Evolutionary conservation across 192 early-diverging fungal species (phyloP).

Genomic region (Coemansia sp.): DNA sequence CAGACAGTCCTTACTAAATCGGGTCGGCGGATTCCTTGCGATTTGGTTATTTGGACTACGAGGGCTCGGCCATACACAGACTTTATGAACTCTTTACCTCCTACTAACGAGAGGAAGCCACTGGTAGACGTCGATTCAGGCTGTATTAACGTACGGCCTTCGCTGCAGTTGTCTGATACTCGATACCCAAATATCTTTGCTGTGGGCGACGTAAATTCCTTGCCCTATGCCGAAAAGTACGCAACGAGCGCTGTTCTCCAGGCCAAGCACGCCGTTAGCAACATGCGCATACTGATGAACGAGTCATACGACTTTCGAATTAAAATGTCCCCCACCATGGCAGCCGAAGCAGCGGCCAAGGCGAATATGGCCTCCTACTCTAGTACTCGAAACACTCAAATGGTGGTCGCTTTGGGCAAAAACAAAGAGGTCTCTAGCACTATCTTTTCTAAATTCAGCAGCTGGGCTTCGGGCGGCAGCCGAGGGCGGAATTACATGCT

Average conservation of each 20-base stretch:
- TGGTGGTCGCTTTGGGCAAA: constrained; percentile 42
- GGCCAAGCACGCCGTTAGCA: constrained; percentile 35
- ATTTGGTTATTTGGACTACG: constrained; percentile 61
- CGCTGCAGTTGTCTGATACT: constrained; percentile 53
- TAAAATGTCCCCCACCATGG: constrained; percentile 40
- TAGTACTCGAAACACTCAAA: constrained; percentile 19
- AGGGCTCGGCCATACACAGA: constrained; percentile 55
- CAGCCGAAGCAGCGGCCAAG: constrained; percentile 18
- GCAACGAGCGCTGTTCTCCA: constrained; percentile 45
- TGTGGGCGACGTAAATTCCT: constrained; percentile 58
- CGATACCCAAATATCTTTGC: constrained; percentile 62
- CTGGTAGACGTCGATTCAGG: constrained; percentile 45
- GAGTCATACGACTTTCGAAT: constrained; percentile 44
- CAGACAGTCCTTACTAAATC: constrained; percentile 25
- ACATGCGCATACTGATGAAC: constrained; percentile 40
- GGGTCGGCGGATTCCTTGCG: constrained; percentile 58
- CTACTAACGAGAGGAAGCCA: constrained; percentile 24
- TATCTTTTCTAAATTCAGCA: constrained; percentile 25
- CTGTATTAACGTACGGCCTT: constrained; percentile 55
- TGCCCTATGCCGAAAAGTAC: constrained; percentile 46
- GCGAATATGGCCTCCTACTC: constrained; percentile 23
- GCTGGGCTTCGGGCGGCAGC: constrained; percentile 29
- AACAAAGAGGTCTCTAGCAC: constrained; percentile 31
- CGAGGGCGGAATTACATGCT: constrained; percentile 41
- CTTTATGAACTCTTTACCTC: constrained; percentile 52